Base-by-base conservation (phyloP, 2,329 filamentous ascomycete species). In the Harringtonia lauricola region DNA sequence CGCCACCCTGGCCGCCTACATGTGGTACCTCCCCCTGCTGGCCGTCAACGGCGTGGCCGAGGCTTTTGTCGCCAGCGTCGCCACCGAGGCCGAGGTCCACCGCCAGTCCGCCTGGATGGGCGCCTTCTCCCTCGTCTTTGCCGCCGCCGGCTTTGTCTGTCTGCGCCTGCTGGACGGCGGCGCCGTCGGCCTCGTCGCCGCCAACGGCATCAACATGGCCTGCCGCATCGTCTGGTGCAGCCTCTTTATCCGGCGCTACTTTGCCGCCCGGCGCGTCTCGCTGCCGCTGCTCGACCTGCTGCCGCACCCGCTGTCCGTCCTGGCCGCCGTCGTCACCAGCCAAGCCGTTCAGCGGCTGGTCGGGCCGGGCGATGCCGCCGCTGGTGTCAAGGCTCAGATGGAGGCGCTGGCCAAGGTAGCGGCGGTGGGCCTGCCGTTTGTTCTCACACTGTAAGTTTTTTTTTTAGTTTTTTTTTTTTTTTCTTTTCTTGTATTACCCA, bases 41-140 rank as follows among this genome's bases (percentile, higher is more conserved):
- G 92, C 90, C 3, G 66, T 94, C 54, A 98, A 98, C 57, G 92
- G 92, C 41, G 77, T 96, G 19, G 79, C 83, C 2, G 92, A 98
- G 64, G 86, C 88, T 0, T 96, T 98, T 54, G 89, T 96, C 15
- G 82, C 89, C 1, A 87, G 86, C 2, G 86, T 94, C 1, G 89
- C 90, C 1, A 81, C 76, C 0, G 74, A 86, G 49, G 63, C 71
- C 4, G 74, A 96, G 52, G 75, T 98, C 3, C 79, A 86, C 49
- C 62, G 59, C 4, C 92, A 98, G 60, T 86, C 84, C 1, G 59
- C 78, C 5, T 92, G 81, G 79, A 96, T 98, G 90, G 74, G 76
- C 4, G 71, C 65, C 2, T 95, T 94, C 59, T 94, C 87, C 3
- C 65, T 73, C 8, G 74, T 76, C 2, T 96, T 95, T 60, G 85